Evolutionary conservation across 768 basidiomycete species (phyloP), one percentile per base, ranked within the genome.

Genomic region (Sistotremastrum suecicum): DNA sequence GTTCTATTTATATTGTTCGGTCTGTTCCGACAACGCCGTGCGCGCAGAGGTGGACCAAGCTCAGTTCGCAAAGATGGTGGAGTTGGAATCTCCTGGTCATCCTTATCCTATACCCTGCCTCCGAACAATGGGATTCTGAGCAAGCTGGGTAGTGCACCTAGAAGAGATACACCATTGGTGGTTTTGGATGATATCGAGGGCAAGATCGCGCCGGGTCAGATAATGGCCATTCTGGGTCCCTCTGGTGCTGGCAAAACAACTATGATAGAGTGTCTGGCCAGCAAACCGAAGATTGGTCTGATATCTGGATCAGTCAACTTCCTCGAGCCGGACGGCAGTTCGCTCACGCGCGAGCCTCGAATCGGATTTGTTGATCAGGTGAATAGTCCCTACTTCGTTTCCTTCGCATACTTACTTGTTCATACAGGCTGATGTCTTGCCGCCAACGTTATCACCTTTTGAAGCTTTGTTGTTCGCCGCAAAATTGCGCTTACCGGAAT

Each of bases 161-260:
- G 7, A 33, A 45, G 46, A 34, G 10, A 36, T 20, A 20, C 20
- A 20, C 20, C 20, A 20, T 20, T 81, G 54, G 66, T 74, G 35
- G 70, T 95, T 10, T 65, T 97, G 37, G 78, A 87, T 55, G 65
- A 66, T 37, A 69, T 90, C 32, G 75, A 63, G 41, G 92, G 91
- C 0, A 60, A 62, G 7, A 75, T 94, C n/a, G 63, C 66, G 2
- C 76, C 87, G 0, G 90, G 92, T 7, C 75, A 84, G 50, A 78
- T 95, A 68, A 80, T 89, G 73, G 86, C 85, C n/a, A 76, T 95
- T 46, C 72, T 97, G 3, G 92, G 92, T 0, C 90, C 92, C 0
- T 86, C 83, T 53, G 91, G 90, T 69, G 87, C 89, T 11, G 90
- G 90, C 38, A 94, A 94, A 61, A 88, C 86, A 0, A 90, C 91